These are phyloP conservation scores for Ramaria rubella DNA, from an alignment of 768 basidiomycete species.

Conservation along the genomic window DNA sequence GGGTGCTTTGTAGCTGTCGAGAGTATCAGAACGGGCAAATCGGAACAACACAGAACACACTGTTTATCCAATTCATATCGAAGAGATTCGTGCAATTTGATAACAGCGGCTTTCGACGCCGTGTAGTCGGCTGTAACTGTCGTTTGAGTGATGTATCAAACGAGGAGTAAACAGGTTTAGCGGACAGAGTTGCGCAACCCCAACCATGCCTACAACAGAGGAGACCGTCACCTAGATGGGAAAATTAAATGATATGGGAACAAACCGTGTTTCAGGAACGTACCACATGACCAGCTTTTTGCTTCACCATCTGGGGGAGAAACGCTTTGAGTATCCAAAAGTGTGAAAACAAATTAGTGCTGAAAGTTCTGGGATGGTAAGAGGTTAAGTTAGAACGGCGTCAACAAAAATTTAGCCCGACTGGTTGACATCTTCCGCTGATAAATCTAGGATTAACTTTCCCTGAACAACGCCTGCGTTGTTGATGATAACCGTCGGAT, in stretches of 20 bases:
- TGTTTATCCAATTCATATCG: slow-evolving; percentile 81
- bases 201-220: slow-evolving; percentile 66
- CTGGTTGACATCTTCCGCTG: slow-evolving; percentile 74
- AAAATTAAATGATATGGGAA: slow-evolving; percentile 4
- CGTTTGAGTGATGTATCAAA: slow-evolving; percentile 1
- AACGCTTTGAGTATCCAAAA: slow-evolving; percentile 94
- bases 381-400: neutral
- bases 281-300: slow-evolving; percentile 80
- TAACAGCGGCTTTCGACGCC: slow-evolving; percentile 87
- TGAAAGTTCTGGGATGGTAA: slow-evolving; percentile 61
- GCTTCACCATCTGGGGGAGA: slow-evolving; percentile 78
- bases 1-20: slow-evolving; percentile 58
- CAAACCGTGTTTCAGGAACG: slow-evolving; percentile 20
- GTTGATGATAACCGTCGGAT: slow-evolving; percentile 87
- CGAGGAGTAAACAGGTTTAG: slow-evolving; percentile 14
- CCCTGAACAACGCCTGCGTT: slow-evolving; percentile 95
- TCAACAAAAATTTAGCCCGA: slow-evolving; percentile 28
- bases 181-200: slow-evolving; percentile 72
- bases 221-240: slow-evolving; percentile 63
- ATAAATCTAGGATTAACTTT: slow-evolving; percentile 75
- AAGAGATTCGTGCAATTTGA: slow-evolving; percentile 75
- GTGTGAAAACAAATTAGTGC: slow-evolving; percentile 80
- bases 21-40: slow-evolving; percentile 2
- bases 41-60: slow-evolving; percentile 31
- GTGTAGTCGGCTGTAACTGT: slow-evolving; percentile 67